Evolutionary conservation across 306 rosid species (phyloP).

Genomic region (Cotoneaster glaucophyllus): DNA sequence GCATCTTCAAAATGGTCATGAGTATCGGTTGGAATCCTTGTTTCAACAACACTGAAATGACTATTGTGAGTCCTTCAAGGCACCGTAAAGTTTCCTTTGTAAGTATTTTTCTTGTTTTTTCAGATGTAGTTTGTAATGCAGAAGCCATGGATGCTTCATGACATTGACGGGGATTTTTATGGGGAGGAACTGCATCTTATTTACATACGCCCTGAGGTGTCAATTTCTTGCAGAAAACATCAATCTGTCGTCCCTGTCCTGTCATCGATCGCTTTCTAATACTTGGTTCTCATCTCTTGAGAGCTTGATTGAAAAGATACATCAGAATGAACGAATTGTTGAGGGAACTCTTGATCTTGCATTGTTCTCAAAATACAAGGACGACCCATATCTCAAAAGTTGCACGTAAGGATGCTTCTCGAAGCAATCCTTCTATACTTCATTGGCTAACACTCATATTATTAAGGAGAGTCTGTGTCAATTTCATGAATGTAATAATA

Average conservation of each 20-base stretch:
- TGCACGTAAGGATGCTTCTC: not conserved
- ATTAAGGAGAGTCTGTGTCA: no score
- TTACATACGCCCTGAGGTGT: slow-evolving; percentile 85
- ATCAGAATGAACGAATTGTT: slow-evolving; percentile 60
- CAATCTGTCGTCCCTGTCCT: not conserved
- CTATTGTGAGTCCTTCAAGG: slow-evolving; percentile 49
- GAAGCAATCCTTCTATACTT: no score
- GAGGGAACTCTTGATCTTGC: slow-evolving; percentile 91
- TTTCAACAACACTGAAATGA: slow-evolving; percentile 78
- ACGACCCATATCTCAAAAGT: slow-evolving; percentile 47
- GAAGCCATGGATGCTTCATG: slow-evolving; percentile 98
- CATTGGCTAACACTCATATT: no score
- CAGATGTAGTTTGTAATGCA: slow-evolving; percentile 22
- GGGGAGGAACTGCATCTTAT: slow-evolving; percentile 74
- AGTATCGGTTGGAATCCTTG: slow-evolving; percentile 93
- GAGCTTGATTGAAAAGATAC: slow-evolving; percentile 70
- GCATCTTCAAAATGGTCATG: slow-evolving; percentile 85
- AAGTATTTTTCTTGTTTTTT: slow-evolving; percentile 5
- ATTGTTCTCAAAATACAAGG: slow-evolving; percentile 53
- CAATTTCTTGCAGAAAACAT: not conserved
- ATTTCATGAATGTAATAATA: no score
- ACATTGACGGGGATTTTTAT: slow-evolving; percentile 69
- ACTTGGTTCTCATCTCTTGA: slow-evolving; percentile 56
- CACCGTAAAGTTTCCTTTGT: slow-evolving; percentile 1
- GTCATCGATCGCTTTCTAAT: not conserved